Percentiles rank a stretch among this genome's conserved stretches.
Conservation (phyloP, 345 rosid species). For the Excoecaria agallocha region DNA sequence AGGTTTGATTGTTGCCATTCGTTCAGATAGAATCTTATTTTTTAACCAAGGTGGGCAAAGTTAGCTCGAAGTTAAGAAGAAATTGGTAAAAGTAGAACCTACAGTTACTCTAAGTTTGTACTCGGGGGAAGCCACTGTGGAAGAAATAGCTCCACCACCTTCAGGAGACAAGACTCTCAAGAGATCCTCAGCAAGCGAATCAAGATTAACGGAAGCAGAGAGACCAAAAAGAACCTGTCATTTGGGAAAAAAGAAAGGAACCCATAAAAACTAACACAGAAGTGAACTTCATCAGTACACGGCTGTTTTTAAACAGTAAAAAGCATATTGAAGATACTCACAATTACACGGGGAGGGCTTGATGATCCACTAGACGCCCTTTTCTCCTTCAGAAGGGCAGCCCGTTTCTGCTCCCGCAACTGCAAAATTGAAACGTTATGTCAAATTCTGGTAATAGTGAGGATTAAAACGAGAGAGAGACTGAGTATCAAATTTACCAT, state of each 20-base stretch:
- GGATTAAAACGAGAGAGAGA: background rate
- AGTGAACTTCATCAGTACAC: background rate
- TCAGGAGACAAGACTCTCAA: constrained; percentile 45
- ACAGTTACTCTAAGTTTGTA: constrained; percentile 73
- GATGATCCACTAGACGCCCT: constrained; percentile 57
- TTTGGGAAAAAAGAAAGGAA: constrained; percentile 9
- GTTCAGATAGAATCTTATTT: no score
- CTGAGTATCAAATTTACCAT: constrained; percentile 43
- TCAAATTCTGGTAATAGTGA: no score
- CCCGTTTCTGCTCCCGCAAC: constrained; percentile 84
- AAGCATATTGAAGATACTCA: constrained; percentile 34
- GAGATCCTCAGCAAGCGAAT: constrained; percentile 61
- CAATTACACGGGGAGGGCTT: constrained; percentile 75
- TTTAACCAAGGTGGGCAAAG: background rate
- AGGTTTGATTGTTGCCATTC: background rate
- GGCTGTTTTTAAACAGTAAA: no score
- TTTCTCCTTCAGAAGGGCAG: constrained; percentile 71
- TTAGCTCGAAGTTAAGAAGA: background rate
- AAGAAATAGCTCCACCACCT: constrained; percentile 31
- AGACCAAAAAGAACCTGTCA: constrained; percentile 82
- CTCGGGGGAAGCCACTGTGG: constrained; percentile 65
- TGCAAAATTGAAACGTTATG: constrained; percentile 16
- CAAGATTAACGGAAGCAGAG: constrained; percentile 53
- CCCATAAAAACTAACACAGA: background rate
- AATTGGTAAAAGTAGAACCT: constrained; percentile 19